phyloP scores from a whole-genome alignment of 148 eudicot genomes.

The Silene uniflora region DNA sequence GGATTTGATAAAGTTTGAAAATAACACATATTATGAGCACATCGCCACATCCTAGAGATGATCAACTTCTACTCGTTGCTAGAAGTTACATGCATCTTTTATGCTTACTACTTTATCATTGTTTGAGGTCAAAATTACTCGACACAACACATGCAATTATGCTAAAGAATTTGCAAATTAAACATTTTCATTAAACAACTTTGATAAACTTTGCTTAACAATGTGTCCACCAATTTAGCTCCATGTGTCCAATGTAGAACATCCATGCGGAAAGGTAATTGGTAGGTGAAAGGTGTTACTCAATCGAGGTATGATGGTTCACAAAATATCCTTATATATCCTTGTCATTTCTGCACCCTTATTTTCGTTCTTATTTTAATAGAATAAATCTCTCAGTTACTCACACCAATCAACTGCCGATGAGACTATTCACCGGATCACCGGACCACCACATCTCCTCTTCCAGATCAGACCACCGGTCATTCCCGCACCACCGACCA shows the following conservation, averaged over 20 bases:
- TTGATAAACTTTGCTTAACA: background rate
- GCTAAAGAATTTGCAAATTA: background rate
- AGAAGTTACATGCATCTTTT: background rate
- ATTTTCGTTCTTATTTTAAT: too few relatives aligned
- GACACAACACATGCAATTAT: background rate
- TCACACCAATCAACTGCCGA: too few relatives aligned
- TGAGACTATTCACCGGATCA: too few relatives aligned
- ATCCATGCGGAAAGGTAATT: background rate
- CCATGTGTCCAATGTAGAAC: background rate
- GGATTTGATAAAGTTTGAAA: background rate
- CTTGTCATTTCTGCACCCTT: too few relatives aligned
- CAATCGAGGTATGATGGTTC: too few relatives aligned
- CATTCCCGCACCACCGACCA: too few relatives aligned
- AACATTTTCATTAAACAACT: background rate
- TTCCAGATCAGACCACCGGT: too few relatives aligned
- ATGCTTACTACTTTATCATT: background rate
- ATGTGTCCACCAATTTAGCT: background rate
- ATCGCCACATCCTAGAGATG: background rate
- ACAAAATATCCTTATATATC: too few relatives aligned
- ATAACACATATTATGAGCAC: too few relatives aligned
- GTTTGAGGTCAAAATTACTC: background rate
- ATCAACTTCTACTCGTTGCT: background rate
- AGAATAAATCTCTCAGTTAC: too few relatives aligned
- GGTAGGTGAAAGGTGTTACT: background rate
- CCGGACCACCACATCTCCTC: too few relatives aligned